phyloP scores from a whole-genome alignment of 345 rosid genomes.

The Conringia planisiliqua region DNA sequence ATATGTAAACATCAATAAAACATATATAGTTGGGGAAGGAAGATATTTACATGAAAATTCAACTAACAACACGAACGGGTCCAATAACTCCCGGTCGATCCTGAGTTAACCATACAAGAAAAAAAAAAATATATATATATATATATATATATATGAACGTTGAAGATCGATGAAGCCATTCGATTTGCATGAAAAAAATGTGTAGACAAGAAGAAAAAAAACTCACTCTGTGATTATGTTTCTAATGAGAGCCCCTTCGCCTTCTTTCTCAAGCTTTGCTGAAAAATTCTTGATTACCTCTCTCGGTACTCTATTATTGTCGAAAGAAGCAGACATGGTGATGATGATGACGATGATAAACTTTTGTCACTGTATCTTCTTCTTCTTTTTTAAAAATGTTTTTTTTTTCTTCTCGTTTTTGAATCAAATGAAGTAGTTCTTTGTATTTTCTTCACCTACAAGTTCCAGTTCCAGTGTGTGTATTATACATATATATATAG shows the following conservation, averaged over 20 bases:
- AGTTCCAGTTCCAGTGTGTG: neutral
- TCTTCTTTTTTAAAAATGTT: neutral
- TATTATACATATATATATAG: neutral
- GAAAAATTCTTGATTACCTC: conserved; percentile 56
- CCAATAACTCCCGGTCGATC: conserved; percentile 61
- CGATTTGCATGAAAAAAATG: neutral
- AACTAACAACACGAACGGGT: conserved; percentile 88
- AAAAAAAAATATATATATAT: neutral
- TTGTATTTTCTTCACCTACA: neutral
- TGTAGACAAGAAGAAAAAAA: neutral
- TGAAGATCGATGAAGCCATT: neutral
- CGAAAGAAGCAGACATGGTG: conserved; percentile 19
- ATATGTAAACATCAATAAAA: neutral
- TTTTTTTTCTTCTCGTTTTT: neutral
- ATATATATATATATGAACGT: neutral
- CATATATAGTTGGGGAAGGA: neutral
- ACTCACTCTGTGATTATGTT: conserved; percentile 77
- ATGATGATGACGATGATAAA: neutral
- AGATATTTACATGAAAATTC: conserved; percentile 60
- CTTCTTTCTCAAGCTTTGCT: conserved; percentile 65
- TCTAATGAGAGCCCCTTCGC: conserved; percentile 73
- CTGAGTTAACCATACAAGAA: conserved; percentile 38
- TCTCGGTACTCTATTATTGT: conserved; percentile 41
- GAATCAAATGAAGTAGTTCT: neutral
- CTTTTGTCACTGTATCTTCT: neutral